Conservation (phyloP, 2,329 filamentous ascomycete genomes). For the Verruconis gallopava region DNA sequence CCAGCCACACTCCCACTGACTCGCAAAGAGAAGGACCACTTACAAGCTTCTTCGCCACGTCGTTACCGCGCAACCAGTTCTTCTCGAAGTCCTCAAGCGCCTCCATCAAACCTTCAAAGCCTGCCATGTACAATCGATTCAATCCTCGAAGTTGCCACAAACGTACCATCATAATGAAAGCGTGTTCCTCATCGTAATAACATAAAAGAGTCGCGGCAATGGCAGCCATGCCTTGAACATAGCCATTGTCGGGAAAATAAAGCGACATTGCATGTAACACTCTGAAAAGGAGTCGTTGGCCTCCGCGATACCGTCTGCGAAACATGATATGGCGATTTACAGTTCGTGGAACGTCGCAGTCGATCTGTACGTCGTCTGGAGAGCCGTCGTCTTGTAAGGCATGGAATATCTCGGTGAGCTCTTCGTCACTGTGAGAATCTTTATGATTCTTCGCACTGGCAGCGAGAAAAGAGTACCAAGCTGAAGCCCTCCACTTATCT, state of each 20-base stretch:
- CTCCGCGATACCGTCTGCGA: slow-evolving; percentile 75
- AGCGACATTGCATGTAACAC: slow-evolving; percentile 85
- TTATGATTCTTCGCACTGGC: slow-evolving; percentile 56
- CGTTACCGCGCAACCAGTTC: slow-evolving; percentile 65
- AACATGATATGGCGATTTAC: slow-evolving; percentile 98
- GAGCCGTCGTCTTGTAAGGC: slow-evolving; percentile 60
- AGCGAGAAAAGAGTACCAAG: slow-evolving; percentile 87
- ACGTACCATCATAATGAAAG: slow-evolving; percentile 93
- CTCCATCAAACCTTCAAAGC: slow-evolving; percentile 76
- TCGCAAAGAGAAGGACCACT: slow-evolving; percentile 18
- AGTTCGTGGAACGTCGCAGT: slow-evolving; percentile 88
- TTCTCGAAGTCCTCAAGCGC: slow-evolving; percentile 75
- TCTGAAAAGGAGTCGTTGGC: slow-evolving; percentile 81
- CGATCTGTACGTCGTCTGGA: slow-evolving; percentile 90
- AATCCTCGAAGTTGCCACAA: slow-evolving; percentile 84
- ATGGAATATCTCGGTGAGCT: slow-evolving; percentile 59
- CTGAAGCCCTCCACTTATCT: slow-evolving; percentile 82
- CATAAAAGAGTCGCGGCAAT: slow-evolving; percentile 84
- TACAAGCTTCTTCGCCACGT: slow-evolving; percentile 70
- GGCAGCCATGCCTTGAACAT: slow-evolving; percentile 96
- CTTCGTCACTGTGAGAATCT: slow-evolving; percentile 51
- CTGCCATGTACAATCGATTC: slow-evolving; percentile 68
- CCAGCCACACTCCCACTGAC: background rate
- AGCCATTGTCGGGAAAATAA: slow-evolving; percentile 82
- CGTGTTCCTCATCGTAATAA: slow-evolving; percentile 90